These are phyloP conservation scores for Ephemerocybe angulata DNA, from an alignment of 768 basidiomycete genomes.

Conservation along the genomic window DNA sequence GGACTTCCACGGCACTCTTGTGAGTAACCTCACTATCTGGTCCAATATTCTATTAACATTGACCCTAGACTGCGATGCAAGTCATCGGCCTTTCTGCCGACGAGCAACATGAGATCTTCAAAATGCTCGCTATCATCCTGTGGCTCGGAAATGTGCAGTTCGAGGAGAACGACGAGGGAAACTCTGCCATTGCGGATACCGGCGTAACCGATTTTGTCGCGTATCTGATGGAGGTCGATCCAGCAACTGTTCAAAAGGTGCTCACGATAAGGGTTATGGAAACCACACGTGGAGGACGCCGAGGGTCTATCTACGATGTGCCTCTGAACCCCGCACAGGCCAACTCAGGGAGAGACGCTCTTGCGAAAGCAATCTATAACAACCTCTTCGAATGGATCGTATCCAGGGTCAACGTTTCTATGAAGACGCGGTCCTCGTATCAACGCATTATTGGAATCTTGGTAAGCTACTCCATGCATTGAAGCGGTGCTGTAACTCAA, in stretches of 20 bases:
- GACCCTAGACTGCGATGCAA: slow-evolving; percentile 80
- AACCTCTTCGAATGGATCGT: slow-evolving; percentile 99
- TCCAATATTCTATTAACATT: slow-evolving; percentile 1
- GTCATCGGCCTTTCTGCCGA: slow-evolving; percentile 80
- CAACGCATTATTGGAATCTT: slow-evolving; percentile 91
- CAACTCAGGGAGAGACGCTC: slow-evolving; percentile 79
- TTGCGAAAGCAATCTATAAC: slow-evolving; percentile 96
- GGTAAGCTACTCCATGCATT: slow-evolving; percentile 36
- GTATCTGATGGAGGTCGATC: slow-evolving; percentile 89
- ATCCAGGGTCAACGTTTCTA: slow-evolving; percentile 89
- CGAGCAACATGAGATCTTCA: slow-evolving; percentile 91
- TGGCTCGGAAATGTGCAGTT: slow-evolving; percentile 98
- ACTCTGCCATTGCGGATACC: slow-evolving; percentile 74
- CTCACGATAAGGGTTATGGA: slow-evolving; percentile 85
- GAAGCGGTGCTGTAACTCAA: not conserved
- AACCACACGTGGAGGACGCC: slow-evolving; percentile 85
- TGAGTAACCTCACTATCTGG: slow-evolving; percentile 33
- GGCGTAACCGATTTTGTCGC: slow-evolving; percentile 93
- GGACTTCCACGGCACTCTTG: slow-evolving; percentile 87
- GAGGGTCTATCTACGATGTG: slow-evolving; percentile 97
- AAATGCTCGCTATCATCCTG: slow-evolving; percentile 85
- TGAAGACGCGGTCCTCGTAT: slow-evolving; percentile 77
- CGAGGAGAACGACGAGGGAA: slow-evolving; percentile 83
- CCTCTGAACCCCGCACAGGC: slow-evolving; percentile 94
- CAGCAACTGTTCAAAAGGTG: slow-evolving; percentile 77